Evolutionary conservation across 2,329 filamentous ascomycete genomes (phyloP).

Genomic region (Allantophomopsis cytisporea): DNA sequence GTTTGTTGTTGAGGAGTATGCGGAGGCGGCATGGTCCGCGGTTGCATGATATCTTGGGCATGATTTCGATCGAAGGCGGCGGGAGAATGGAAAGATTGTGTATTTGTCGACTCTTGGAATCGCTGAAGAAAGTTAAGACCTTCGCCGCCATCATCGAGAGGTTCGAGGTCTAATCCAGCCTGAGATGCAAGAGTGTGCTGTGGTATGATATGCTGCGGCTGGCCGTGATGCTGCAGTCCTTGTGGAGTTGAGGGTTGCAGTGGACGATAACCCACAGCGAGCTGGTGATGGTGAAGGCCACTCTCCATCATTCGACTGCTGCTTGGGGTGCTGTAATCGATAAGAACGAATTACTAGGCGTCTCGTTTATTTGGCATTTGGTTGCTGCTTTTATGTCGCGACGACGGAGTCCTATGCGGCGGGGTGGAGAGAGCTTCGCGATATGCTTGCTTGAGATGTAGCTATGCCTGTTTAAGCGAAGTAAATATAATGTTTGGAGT

Average conservation of each 20-base stretch:
- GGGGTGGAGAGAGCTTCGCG: too few species aligned
- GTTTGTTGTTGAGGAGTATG: constrained; percentile 22
- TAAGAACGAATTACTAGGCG: background rate
- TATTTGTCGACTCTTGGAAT: constrained; percentile 18
- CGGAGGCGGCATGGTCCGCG: constrained; percentile 15
- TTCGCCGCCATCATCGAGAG: constrained; percentile 23
- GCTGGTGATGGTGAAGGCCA: constrained; percentile 16
- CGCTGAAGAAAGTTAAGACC: constrained; percentile 23
- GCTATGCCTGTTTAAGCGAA: too few species aligned
- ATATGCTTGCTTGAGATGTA: too few species aligned
- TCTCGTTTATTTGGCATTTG: too few species aligned
- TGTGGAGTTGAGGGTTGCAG: constrained; percentile 18
- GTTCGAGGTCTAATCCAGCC: constrained; percentile 22
- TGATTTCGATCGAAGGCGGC: constrained; percentile 21
- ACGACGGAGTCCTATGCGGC: too few species aligned
- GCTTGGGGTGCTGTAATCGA: constrained; percentile 1
- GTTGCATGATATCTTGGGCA: constrained; percentile 14
- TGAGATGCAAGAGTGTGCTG: constrained; percentile 21
- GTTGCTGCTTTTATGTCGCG: too few species aligned
- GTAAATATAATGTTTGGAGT: too few species aligned
- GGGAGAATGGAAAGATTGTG: constrained; percentile 18
- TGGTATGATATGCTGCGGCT: constrained; percentile 11
- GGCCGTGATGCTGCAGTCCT: constrained; percentile 18
- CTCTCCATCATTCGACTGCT: constrained; percentile 11
- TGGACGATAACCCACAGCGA: constrained; percentile 13